Conservation (phyloP, 495 filamentous ascomycete genomes). For the Cenococcum geophilum region DNA sequence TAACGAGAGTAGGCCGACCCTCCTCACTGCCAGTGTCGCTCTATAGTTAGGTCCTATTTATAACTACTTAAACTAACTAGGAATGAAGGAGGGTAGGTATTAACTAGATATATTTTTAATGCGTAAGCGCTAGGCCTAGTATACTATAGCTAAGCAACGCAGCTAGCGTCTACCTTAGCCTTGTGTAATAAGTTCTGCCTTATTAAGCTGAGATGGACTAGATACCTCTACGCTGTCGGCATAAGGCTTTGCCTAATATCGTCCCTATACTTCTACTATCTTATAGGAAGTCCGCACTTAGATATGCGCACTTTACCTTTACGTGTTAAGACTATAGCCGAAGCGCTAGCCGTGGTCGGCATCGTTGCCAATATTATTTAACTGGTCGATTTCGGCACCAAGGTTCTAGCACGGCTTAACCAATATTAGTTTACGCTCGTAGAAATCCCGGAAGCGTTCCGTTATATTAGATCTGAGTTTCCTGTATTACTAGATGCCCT, state of each 20-base stretch:
- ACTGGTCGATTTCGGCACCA: conserved; percentile 6
- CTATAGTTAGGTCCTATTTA: conserved; percentile 3
- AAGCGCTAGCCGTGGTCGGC: conserved; percentile 18
- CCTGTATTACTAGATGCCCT: conserved; percentile 13
- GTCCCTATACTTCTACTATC: conserved; percentile 1
- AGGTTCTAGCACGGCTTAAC: conserved; percentile 12
- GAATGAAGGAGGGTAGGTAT: conserved; percentile 1
- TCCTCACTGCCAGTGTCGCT: conserved; percentile 2
- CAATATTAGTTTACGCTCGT: conserved; percentile 10
- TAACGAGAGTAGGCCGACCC: background rate
- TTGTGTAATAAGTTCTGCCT: conserved; percentile 1
- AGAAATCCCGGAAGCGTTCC: conserved; percentile 13
- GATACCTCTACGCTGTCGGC: conserved; percentile 1
- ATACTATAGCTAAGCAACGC: conserved; percentile 1
- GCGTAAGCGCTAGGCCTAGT: background rate
- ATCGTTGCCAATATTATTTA: conserved; percentile 11
- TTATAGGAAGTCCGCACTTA: background rate
- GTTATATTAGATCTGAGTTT: conserved; percentile 10
- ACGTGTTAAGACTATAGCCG: conserved; percentile 7
- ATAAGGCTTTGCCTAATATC: conserved; percentile 4
- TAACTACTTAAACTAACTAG: conserved; percentile 1
- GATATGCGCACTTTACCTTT: background rate
- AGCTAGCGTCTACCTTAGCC: conserved; percentile 4
- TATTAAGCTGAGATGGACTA: conserved; percentile 2
- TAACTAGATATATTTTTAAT: background rate